Evolutionary conservation across 2,329 filamentous ascomycete genomes (phyloP).

Genomic region (Zopfia rhizophila): DNA sequence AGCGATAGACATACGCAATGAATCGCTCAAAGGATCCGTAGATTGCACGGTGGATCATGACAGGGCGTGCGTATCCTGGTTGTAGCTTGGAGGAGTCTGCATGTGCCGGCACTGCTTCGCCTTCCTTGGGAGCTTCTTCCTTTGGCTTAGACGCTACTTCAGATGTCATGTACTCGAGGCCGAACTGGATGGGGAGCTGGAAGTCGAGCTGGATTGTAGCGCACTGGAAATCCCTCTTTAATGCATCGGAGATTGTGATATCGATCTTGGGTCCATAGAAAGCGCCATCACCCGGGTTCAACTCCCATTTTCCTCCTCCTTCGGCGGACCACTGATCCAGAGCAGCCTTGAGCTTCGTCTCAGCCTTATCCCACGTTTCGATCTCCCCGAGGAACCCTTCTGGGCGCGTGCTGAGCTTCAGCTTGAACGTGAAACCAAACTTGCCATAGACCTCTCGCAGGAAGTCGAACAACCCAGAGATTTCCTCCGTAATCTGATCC

Average conservation of each 20-base stretch:
- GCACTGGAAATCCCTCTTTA: constrained; percentile 86
- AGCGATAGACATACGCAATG: constrained; percentile 61
- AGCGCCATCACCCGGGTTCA: constrained; percentile 94
- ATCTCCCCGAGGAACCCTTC: constrained; percentile 90
- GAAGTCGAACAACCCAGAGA: constrained; percentile 88
- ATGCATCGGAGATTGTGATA: constrained; percentile 89
- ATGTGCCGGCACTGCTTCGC: constrained; percentile 36
- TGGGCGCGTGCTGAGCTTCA: constrained; percentile 90
- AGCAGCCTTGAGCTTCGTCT: constrained; percentile 80
- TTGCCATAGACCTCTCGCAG: constrained; percentile 81
- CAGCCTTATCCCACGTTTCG: constrained; percentile 89
- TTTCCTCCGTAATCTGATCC: constrained; percentile 79
- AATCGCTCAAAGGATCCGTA: constrained; percentile 75
- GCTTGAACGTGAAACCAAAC: constrained; percentile 89
- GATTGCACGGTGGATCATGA: constrained; percentile 89
- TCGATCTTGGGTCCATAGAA: constrained; percentile 99
- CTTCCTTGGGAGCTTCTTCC: constrained; percentile 40
- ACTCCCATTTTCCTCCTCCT: constrained; percentile 78
- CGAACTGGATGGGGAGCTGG: constrained; percentile 85
- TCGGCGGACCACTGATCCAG: constrained; percentile 75
- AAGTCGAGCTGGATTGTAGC: constrained; percentile 96
- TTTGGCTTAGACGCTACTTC: constrained; percentile 63
- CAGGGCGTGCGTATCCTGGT: constrained; percentile 75
- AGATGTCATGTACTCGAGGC: constrained; percentile 84
- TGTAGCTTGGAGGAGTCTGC: constrained; percentile 38